Evolutionary conservation across 2,329 filamentous ascomycete genomes (phyloP).

Genomic region (Tolypocladium sp.): DNA sequence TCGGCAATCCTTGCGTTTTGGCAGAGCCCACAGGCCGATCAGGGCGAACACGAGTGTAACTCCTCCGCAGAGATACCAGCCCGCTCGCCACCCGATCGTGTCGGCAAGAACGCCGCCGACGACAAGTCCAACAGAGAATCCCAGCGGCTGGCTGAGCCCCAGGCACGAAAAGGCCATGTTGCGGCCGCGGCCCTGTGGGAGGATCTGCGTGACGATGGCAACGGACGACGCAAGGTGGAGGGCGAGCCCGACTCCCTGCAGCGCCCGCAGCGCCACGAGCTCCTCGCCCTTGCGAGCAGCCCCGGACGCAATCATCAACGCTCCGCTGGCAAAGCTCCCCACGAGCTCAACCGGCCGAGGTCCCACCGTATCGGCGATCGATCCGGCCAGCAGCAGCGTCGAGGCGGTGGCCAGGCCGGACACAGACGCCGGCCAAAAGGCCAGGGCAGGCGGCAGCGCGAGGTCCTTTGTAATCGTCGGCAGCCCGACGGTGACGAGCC

Average conservation of each 20-base stretch:
- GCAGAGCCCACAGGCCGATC: conserved; percentile 25
- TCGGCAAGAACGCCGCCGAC: conserved; percentile 38
- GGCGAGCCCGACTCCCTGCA: conserved; percentile 28
- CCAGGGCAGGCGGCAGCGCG: conserved; percentile 19
- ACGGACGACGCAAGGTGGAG: conserved; percentile 26
- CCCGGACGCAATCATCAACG: conserved; percentile 21
- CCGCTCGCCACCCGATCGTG: conserved; percentile 36
- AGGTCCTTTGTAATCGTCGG: conserved; percentile 30
- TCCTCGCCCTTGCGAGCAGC: conserved; percentile 18
- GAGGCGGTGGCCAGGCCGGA: conserved; percentile 25
- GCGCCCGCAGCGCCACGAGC: conserved; percentile 26
- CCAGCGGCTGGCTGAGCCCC: conserved; percentile 36
- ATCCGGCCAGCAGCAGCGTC: conserved; percentile 26
- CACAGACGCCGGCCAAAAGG: conserved; percentile 30
- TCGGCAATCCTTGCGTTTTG: conserved; percentile 5
- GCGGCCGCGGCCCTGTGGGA: conserved; percentile 21
- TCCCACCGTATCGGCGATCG: conserved; percentile 27
- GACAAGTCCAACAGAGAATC: conserved; percentile 41
- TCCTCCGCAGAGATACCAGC: conserved; percentile 31
- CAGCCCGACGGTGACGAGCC: conserved; percentile 13
- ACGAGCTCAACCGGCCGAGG: conserved; percentile 20
- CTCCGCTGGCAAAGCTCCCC: conserved; percentile 20
- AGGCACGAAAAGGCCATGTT: conserved; percentile 34
- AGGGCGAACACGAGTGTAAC: conserved; percentile 25
- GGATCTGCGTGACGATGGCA: conserved; percentile 19